These are phyloP conservation scores for Xylariaceae sp. DNA, from an alignment of 2,329 filamentous ascomycete genomes.

Conservation along the genomic window DNA sequence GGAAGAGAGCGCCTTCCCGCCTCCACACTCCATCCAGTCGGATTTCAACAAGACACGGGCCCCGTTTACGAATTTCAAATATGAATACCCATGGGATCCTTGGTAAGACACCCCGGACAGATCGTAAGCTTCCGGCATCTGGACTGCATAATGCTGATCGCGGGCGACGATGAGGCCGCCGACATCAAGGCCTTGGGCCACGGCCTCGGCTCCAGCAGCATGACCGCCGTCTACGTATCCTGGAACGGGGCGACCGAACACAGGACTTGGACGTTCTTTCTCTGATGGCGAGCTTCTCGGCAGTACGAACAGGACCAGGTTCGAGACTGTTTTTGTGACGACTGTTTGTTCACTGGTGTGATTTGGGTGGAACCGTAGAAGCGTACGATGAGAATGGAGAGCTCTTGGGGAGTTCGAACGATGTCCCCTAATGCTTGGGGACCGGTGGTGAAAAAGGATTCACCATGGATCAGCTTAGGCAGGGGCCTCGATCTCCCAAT, in stretches of 20 bases:
- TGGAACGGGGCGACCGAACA: slow-evolving; percentile 11
- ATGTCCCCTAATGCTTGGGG: slow-evolving; percentile 4
- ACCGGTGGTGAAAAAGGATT: background rate
- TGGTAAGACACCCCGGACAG: too few relatives aligned
- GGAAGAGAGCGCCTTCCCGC: slow-evolving; percentile 3
- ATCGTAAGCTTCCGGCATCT: slow-evolving; percentile 6
- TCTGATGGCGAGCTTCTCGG: slow-evolving; percentile 5
- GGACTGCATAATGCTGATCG: slow-evolving; percentile 8
- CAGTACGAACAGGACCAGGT: slow-evolving; percentile 5
- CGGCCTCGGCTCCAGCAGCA: slow-evolving; percentile 2
- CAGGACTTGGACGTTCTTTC: slow-evolving; percentile 7
- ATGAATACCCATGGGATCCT: slow-evolving; percentile 4
- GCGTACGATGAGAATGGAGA: slow-evolving; percentile 4
- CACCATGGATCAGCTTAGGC: too few relatives aligned
- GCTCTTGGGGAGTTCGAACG: slow-evolving; percentile 4
- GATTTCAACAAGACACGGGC: slow-evolving; percentile 2
- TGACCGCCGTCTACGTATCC: slow-evolving; percentile 7
- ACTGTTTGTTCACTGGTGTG: background rate
- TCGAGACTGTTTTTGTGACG: slow-evolving; percentile 9
- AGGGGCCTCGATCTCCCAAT: too few relatives aligned
- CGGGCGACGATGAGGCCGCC: slow-evolving; percentile 6
- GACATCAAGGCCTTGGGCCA: slow-evolving; percentile 6
- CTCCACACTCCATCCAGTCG: slow-evolving; percentile 1
- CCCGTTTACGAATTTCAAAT: slow-evolving; percentile 7
- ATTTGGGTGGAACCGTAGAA: slow-evolving; percentile 5